Evolutionary conservation across 2,329 filamentous ascomycete genomes (phyloP).

Genomic region (Microcyclosporella mali): DNA sequence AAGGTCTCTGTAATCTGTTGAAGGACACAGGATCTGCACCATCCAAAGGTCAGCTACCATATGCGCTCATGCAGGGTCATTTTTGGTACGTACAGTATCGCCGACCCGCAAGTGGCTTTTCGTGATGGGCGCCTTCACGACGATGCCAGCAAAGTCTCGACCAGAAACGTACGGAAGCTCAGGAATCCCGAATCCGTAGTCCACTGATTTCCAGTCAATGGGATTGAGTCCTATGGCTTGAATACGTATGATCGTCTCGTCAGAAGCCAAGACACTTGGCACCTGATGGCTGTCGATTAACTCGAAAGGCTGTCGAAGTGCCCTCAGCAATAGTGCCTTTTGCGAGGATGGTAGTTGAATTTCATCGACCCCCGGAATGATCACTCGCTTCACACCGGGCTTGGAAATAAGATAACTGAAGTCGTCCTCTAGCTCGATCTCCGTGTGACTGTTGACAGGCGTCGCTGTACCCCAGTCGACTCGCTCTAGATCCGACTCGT

Average conservation of each 20-base stretch:
- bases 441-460: slow-evolving; percentile 10
- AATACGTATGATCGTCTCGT: slow-evolving; percentile 35
- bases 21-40: slow-evolving; percentile 27
- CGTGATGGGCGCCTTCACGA: slow-evolving; percentile 38
- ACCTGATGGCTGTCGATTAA: slow-evolving; percentile 7
- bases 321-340: slow-evolving; percentile 13
- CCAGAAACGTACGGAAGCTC: slow-evolving; percentile 30
- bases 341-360: slow-evolving; percentile 7
- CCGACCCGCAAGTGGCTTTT: slow-evolving; percentile 17
- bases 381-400: slow-evolving; percentile 5
- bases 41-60: not conserved
- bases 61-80: not conserved
- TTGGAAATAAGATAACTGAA: slow-evolving; percentile 9
- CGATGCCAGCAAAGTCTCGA: slow-evolving; percentile 27
- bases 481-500: slow-evolving; percentile 4
- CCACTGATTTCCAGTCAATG: slow-evolving; percentile 39
- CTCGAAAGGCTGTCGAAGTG: slow-evolving; percentile 9
- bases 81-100: slow-evolving; percentile 5
- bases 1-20: slow-evolving; percentile 40
- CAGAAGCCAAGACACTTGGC: slow-evolving; percentile 13
- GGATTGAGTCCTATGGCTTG: slow-evolving; percentile 37
- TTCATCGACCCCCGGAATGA: slow-evolving; percentile 1
- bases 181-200: slow-evolving; percentile 40
- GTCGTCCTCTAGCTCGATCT: slow-evolving; percentile 14
- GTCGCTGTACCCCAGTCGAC: slow-evolving; percentile 19